Evolutionary conservation across 768 basidiomycete species (phyloP).

Genomic region (Neoboletus brunneissimus): DNA sequence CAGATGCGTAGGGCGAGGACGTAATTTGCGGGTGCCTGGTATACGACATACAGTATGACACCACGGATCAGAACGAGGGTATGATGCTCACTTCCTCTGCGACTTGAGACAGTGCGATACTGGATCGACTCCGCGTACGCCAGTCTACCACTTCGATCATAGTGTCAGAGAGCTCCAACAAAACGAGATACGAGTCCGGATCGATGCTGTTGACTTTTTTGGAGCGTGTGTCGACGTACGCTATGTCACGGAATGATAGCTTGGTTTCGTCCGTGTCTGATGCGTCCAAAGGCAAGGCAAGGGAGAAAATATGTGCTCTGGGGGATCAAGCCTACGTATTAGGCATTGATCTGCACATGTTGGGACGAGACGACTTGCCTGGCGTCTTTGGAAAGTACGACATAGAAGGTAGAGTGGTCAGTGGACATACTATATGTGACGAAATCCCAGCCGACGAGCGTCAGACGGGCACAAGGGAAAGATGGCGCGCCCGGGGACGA

Average conservation of each 20-base stretch:
- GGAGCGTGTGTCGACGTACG: slow-evolving; percentile 4
- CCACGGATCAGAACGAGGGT: neutral
- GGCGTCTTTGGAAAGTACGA: slow-evolving; percentile 4
- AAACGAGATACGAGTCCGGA: slow-evolving; percentile 27
- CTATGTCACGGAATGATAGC: neutral
- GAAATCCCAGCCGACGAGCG: slow-evolving; percentile 7
- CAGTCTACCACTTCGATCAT: slow-evolving; percentile 39
- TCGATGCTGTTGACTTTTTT: slow-evolving; percentile 32
- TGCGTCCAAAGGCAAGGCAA: neutral
- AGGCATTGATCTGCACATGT: neutral
- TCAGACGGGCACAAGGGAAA: slow-evolving; percentile 2
- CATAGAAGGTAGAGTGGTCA: slow-evolving; percentile 12
- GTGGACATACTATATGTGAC: neutral
- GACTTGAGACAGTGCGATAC: slow-evolving; percentile 21
- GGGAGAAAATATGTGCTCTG: slow-evolving; percentile 11
- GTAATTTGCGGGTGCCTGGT: slow-evolving; percentile 28
- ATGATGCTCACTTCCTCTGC: slow-evolving; percentile 28
- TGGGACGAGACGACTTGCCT: slow-evolving; percentile 5
- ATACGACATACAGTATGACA: neutral
- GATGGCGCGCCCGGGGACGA: neutral
- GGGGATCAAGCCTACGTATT: neutral
- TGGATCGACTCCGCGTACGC: slow-evolving; percentile 22
- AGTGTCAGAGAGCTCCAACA: slow-evolving; percentile 27
- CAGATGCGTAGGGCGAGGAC: slow-evolving; percentile 43
- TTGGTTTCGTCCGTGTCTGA: neutral